Percentiles rank a stretch among this genome's conserved stretches.
These are phyloP conservation scores for Colletotrichum coccodes DNA, from an alignment of 2,329 filamentous ascomycete genomes.

Conservation along the genomic window DNA sequence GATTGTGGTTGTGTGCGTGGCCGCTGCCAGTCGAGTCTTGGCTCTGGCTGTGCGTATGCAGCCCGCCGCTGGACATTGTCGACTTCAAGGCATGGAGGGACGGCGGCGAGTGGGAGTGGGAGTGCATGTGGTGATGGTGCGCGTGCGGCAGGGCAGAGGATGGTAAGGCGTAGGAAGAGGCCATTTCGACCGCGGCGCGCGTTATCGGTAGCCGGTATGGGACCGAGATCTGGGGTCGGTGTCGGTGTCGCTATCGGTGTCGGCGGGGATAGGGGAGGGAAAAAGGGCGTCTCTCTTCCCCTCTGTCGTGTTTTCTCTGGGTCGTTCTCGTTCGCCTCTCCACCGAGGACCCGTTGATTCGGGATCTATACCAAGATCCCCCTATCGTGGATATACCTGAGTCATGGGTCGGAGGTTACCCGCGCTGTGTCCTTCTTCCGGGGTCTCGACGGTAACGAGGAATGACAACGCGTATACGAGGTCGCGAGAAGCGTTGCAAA, in stretches of 20 bases:
- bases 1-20: constrained; percentile 44
- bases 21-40: constrained; percentile 34
- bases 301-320: constrained; percentile 19
- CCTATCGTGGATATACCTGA: constrained; percentile 9
- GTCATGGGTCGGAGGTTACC: constrained; percentile 10
- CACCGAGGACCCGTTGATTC: constrained; percentile 25
- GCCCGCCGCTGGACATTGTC: constrained; percentile 38
- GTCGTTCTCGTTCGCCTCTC: constrained; percentile 21
- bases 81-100: constrained; percentile 52
- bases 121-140: constrained; percentile 54
- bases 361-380: constrained; percentile 8
- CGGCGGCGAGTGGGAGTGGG: constrained; percentile 50
- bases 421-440: not conserved
- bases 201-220: constrained; percentile 21
- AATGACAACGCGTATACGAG: not conserved
- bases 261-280: constrained; percentile 19
- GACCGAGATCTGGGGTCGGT: constrained; percentile 6
- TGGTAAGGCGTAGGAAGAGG: constrained; percentile 65
- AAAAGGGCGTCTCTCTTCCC: constrained; percentile 3
- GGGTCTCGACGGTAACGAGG: not conserved
- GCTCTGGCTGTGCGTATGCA: constrained; percentile 42
- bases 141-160: constrained; percentile 59
- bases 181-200: constrained; percentile 46
- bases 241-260: constrained; percentile 18
- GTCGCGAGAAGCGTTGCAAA: not conserved